These are phyloP conservation scores for Mrakia frigida DNA, from an alignment of 768 basidiomycete genomes.

Conservation along the genomic window DNA sequence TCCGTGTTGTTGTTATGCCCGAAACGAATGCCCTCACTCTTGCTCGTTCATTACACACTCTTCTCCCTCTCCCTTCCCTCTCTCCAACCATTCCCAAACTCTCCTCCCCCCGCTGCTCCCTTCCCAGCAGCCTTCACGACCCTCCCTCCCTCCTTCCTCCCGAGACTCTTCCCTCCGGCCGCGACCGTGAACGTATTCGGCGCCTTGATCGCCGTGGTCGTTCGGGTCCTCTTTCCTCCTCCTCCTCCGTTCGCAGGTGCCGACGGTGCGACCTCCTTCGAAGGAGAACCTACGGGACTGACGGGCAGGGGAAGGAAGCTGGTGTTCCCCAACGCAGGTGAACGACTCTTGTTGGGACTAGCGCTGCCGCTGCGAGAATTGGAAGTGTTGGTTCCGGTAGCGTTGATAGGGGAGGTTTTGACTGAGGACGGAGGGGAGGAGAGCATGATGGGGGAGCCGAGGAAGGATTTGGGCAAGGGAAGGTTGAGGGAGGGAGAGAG, in stretches of 20 bases:
- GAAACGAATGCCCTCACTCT: too few relatives aligned
- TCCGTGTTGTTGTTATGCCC: too few relatives aligned
- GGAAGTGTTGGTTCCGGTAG: background rate
- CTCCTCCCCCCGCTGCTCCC: background rate
- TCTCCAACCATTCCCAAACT: background rate
- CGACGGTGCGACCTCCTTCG: background rate
- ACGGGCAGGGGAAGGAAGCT: background rate
- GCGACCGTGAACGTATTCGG: background rate
- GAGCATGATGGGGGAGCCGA: conserved; percentile 5
- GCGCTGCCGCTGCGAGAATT: background rate
- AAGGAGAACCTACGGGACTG: background rate
- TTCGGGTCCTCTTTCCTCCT: background rate
- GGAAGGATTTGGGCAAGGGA: background rate
- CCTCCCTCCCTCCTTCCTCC: background rate
- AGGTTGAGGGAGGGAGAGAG: background rate
- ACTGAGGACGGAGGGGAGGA: background rate
- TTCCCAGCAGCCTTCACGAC: conserved; percentile 1
- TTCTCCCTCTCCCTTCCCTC: background rate
- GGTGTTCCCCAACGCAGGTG: background rate
- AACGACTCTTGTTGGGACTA: background rate
- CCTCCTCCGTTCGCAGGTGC: background rate
- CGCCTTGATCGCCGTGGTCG: background rate
- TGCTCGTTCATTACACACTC: too few relatives aligned
- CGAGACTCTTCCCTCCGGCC: conserved; percentile 4
- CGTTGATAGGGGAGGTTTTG: background rate